Percentiles rank a stretch among this genome's conserved stretches.
phyloP scores from a whole-genome alignment of 306 rosid genomes.

The Cicer chorassanicum region DNA sequence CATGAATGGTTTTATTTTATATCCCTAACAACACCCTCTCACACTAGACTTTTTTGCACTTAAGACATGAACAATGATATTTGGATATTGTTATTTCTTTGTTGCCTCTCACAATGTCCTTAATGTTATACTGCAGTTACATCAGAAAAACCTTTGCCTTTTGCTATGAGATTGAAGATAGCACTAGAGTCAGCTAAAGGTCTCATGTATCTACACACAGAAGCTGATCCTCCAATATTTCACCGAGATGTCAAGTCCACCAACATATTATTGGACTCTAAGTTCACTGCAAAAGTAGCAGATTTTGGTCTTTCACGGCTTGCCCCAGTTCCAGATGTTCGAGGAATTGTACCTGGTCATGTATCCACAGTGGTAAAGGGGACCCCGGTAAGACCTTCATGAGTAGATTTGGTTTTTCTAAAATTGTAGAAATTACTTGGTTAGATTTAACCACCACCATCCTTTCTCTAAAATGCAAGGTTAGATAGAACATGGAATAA shows the following conservation, averaged over 20 bases:
- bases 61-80: background rate
- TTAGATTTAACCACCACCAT: too few relatives aligned
- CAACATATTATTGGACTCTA: constrained; percentile 86
- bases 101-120: constrained; percentile 29
- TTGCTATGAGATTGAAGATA: constrained; percentile 72
- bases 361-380: constrained; percentile 94
- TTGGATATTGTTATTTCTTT: constrained; percentile 2
- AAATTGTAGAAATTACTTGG: too few relatives aligned
- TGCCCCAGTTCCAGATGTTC: constrained; percentile 81
- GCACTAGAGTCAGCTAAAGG: constrained; percentile 91
- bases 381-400: constrained; percentile 71
- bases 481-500: too few relatives aligned
- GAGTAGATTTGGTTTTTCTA: too few relatives aligned
- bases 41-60: background rate
- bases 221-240: constrained; percentile 98
- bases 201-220: constrained; percentile 83
- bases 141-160: constrained; percentile 62
- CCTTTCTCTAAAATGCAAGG: too few relatives aligned
- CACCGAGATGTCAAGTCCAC: constrained; percentile 95
- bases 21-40: background rate
- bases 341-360: constrained; percentile 73
- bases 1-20: background rate
- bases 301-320: constrained; percentile 99
- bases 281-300: constrained; percentile 74
- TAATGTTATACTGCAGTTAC: constrained; percentile 53